phyloP scores from a whole-genome alignment of 495 filamentous ascomycete genomes.

The Darksidea phi region DNA sequence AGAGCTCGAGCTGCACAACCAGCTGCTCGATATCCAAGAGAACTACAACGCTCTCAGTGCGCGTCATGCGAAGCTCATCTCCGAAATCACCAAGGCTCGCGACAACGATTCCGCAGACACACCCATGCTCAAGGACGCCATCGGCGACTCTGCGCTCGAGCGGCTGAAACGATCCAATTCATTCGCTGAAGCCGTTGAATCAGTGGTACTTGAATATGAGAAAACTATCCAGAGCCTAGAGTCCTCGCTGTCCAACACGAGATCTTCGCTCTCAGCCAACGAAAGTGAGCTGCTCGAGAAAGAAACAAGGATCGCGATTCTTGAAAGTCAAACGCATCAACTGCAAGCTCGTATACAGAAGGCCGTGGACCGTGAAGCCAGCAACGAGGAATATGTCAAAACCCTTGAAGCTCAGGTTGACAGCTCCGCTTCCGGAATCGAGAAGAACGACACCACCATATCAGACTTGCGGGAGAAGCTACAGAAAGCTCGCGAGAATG shows the following conservation, averaged over 20 bases:
- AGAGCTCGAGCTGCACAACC: slow-evolving; percentile 90
- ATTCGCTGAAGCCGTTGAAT: slow-evolving; percentile 91
- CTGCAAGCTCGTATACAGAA: slow-evolving; percentile 86
- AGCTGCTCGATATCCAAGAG: slow-evolving; percentile 88
- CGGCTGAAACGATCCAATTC: slow-evolving; percentile 89
- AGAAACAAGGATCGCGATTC: slow-evolving; percentile 86
- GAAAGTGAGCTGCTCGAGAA: slow-evolving; percentile 88
- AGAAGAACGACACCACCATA: slow-evolving; percentile 82
- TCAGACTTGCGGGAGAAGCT: slow-evolving; percentile 89
- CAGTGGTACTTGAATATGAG: slow-evolving; percentile 95
- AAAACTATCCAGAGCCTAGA: slow-evolving; percentile 97
- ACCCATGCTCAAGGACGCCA: slow-evolving; percentile 51
- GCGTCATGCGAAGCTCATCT: slow-evolving; percentile 91
- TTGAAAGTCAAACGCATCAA: slow-evolving; percentile 88
- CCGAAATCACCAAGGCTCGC: slow-evolving; percentile 84
- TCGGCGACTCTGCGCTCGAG: slow-evolving; percentile 80
- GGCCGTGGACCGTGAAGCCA: slow-evolving; percentile 81
- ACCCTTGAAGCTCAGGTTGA: slow-evolving; percentile 88
- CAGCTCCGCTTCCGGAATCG: slow-evolving; percentile 85
- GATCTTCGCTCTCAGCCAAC: slow-evolving; percentile 74
- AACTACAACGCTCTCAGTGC: slow-evolving; percentile 88
- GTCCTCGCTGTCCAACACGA: slow-evolving; percentile 84
- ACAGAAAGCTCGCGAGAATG: slow-evolving; percentile 82
- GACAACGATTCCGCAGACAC: slow-evolving; percentile 60
- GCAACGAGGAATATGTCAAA: slow-evolving; percentile 86